Conservation (phyloP, 495 filamentous ascomycete species). For the Podospora australis region DNA sequence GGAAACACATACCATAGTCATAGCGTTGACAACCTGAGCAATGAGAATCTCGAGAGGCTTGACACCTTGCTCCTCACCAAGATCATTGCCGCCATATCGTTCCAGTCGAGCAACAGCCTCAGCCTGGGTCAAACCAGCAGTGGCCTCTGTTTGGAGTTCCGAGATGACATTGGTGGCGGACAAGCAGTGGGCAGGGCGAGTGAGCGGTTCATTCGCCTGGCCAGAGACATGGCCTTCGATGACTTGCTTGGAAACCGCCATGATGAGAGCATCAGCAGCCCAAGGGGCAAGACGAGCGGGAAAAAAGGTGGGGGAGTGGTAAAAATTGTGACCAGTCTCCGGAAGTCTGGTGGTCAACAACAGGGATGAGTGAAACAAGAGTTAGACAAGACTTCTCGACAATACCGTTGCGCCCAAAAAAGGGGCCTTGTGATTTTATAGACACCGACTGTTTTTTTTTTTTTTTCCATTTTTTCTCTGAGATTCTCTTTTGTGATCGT, state of each 20-base stretch:
- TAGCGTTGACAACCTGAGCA: constrained; percentile 3
- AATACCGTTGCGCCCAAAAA: no score
- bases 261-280: neutral
- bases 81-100: constrained; percentile 3
- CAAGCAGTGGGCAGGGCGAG: constrained; percentile 7
- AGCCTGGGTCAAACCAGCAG: neutral
- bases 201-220: neutral
- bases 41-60: constrained; percentile 7
- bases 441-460: no score
- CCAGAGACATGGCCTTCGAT: constrained; percentile 5
- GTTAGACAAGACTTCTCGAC: no score
- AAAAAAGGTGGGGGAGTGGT: neutral
- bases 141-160: neutral
- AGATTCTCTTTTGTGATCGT: no score
- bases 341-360: neutral
- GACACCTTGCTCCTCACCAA: neutral
- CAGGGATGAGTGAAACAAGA: no score
- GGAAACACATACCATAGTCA: constrained; percentile 1
- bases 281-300: neutral
- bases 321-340: neutral
- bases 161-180: neutral
- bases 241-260: neutral
- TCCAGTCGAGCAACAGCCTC: neutral
- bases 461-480: no score
- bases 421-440: no score